Base-by-base conservation (phyloP, 2,329 filamentous ascomycete species). In the Cladosporium phlei region DNA sequence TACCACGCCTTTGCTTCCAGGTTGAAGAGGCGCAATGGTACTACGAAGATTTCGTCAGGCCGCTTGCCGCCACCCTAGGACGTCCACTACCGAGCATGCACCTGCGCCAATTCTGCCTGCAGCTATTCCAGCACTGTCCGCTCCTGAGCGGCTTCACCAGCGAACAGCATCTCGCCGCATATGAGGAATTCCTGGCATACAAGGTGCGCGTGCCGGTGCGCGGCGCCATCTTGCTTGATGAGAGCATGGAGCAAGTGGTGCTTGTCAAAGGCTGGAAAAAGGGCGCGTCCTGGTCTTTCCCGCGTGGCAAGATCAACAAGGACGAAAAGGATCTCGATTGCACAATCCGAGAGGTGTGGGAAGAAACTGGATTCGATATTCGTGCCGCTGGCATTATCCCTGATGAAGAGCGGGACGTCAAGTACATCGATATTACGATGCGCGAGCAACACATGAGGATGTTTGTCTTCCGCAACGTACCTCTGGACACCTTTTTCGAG, bases 1-100 rank as follows among this genome's bases (percentile, higher is more conserved):
- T 95, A 48, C 88, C 89, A 64, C 85, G 93, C 63, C 93, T 98
- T 69, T 97, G 91, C 71, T 98, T 98, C 67, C 90, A 97, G 70
- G 86, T 98, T 58, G 93, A 98, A 69, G 94, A 98, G 70, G 93
- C 93, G 59, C 94, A 98, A 82, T 98, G 93, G 93, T 98, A 95
- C 70, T 98, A 98, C 79, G 93, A 98, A 75, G 93, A 98, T 69
- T 98, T 98, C 65, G 88, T 98, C 66, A 87, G 93, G 38, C 90
- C 91, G 8, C 51, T 55, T 19, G 54, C 49, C 6, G 55, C 55
- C 4, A 49, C 55, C 9, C 30, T 29, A 75, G 93, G 54, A 86
- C 96, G 67, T 84, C 89, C 43, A 78, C 77, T 98, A 9, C 93
- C 93, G 4, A 89, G 86, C 46, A 85, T 97, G 75, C 81, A 83